Evolutionary conservation across 2,329 filamentous ascomycete genomes (phyloP).

Genomic region (Fusarium lateritium): DNA sequence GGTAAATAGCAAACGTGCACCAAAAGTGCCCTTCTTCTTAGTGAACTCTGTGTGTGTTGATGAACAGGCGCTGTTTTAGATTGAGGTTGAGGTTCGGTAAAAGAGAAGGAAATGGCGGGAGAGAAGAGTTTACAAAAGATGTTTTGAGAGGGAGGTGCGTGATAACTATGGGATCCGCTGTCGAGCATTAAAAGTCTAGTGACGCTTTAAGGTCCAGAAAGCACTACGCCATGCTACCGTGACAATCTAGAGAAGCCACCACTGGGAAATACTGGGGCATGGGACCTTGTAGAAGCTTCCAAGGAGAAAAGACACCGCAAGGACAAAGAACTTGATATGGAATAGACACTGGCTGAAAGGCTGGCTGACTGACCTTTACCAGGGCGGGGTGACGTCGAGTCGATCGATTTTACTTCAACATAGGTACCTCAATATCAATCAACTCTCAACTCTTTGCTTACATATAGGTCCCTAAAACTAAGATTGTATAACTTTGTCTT

Average conservation of each 20-base stretch:
- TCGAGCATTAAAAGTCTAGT: conserved; percentile 44
- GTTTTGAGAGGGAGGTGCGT: conserved; percentile 31
- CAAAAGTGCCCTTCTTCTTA: conserved; percentile 19
- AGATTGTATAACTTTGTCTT: background rate
- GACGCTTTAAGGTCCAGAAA: conserved; percentile 37
- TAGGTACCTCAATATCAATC: conserved; percentile 20
- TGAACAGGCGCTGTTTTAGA: conserved; percentile 7
- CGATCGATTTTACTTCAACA: conserved; percentile 34
- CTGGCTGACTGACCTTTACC: conserved; percentile 9
- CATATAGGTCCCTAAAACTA: background rate
- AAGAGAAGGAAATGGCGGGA: conserved; percentile 31
- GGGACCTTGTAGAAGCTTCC: conserved; percentile 56
- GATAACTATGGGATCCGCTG: conserved; percentile 41
- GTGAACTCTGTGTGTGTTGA: conserved; percentile 10
- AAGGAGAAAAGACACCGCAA: conserved; percentile 27
- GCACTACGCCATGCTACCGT: conserved; percentile 38
- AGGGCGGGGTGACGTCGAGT: conserved; percentile 48
- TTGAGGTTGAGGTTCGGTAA: conserved; percentile 25
- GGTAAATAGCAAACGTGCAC: conserved; percentile 23
- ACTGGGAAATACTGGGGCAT: conserved; percentile 48
- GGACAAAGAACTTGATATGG: conserved; percentile 38
- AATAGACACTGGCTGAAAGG: conserved; percentile 27
- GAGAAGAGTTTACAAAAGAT: conserved; percentile 46
- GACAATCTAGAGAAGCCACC: conserved; percentile 35
- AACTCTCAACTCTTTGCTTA: conserved; percentile 1